Evolutionary conservation across 768 basidiomycete genomes (phyloP), one percentile per base, ranked within the genome.

Genomic region (Dentipellis sp.): DNA sequence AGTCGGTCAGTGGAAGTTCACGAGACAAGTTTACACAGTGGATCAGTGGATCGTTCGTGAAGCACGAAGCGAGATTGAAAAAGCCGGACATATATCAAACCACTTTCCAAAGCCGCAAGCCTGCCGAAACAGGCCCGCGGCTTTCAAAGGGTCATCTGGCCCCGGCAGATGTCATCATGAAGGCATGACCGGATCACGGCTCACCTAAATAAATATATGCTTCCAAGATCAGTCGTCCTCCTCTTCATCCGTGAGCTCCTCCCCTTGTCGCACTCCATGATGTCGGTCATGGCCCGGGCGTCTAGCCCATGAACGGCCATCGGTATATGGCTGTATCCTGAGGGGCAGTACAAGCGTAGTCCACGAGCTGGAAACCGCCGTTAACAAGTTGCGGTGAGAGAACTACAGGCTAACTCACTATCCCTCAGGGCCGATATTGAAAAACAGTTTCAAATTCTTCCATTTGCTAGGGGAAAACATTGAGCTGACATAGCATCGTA

Each of bases 241-340:
- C 10, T 81, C 82, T 7, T 83, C 83, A 19, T 94, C 93, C 3
- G 95, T 97, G 59, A 97, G 71, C 64, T 94, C 91, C 56, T 94
- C 95, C 16, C 85, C 88, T 35, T 74, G 74, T n/a, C 77, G 71
- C 2, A 94, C 68, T 4, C 88, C 86, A 2, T 68, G 65, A 60
- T 89, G 86, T 16, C 74, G 69, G 42, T 79, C 75, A 60, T 82
- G 79, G 12, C 89, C 91, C 9, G 77, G 72, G 17, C 77, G 75
- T 14, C 89, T 81, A 11, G 83, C 85, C 91, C 91, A 94, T 0
- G 78, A 75, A 56, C 80, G 78, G 2, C 97, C 97, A 64, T 97
- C 87, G 0, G 90, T 88, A 56, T 88, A 86, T 0, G 95, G 92
- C 55, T 80, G 79, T 23, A 88, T 76, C 10, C 86, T 82, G 4